Conservation (phyloP, 768 basidiomycete genomes). For the Hericium rajendrae region DNA sequence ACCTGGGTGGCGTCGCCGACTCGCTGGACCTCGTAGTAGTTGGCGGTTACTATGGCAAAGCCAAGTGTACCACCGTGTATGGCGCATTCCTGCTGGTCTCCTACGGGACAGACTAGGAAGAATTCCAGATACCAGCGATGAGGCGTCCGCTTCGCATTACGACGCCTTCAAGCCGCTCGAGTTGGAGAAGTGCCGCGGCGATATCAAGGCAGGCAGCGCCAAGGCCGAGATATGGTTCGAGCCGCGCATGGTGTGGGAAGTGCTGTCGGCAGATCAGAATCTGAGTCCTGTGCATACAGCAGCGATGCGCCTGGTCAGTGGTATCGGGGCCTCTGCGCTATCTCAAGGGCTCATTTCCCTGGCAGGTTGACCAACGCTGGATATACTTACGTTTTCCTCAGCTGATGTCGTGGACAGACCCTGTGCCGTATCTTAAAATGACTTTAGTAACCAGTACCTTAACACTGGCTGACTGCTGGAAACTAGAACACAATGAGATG, state of each 20-base stretch:
- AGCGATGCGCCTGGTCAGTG: constrained; percentile 75
- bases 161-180: constrained; percentile 76
- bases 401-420: constrained; percentile 29
- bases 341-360: neutral
- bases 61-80: constrained; percentile 95
- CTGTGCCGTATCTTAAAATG: too few species aligned
- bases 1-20: constrained; percentile 92
- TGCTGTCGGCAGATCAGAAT: constrained; percentile 92
- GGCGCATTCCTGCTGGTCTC: constrained; percentile 97
- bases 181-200: constrained; percentile 57
- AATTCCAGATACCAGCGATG: constrained; percentile 94
- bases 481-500: too few species aligned
- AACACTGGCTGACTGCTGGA: too few species aligned
- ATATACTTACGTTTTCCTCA: constrained; percentile 95
- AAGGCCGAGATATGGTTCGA: constrained; percentile 99
- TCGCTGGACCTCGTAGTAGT: constrained; percentile 97
- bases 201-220: constrained; percentile 83
- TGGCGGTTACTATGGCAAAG: constrained; percentile 94
- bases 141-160: constrained; percentile 71
- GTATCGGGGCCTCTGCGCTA: too few species aligned
- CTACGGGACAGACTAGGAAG: constrained; percentile 89
- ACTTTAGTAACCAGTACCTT: too few species aligned
- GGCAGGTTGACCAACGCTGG: constrained; percentile 79
- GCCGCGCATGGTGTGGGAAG: constrained; percentile 98
- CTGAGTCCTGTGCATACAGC: constrained; percentile 93